phyloP scores from a whole-genome alignment of 23 red algal species.

The Gracilariopsis chorda region DNA sequence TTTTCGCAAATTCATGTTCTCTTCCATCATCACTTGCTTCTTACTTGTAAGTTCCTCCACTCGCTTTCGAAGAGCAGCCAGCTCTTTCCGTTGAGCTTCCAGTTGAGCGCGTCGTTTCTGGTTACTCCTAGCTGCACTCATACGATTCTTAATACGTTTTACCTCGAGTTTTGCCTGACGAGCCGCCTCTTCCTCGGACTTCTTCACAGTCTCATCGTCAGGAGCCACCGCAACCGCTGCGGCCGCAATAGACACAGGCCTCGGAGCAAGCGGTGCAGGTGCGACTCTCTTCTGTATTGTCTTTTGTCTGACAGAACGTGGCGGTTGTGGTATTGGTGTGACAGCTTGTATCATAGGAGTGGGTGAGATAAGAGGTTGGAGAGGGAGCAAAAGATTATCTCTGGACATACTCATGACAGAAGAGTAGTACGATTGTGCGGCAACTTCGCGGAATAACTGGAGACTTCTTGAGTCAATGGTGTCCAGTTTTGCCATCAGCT shows the following conservation, averaged over 20 bases:
- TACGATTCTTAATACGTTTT: constrained; percentile 57
- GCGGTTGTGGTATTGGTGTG: background rate
- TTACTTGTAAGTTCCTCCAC: constrained; percentile 26
- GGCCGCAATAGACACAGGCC: constrained; percentile 32
- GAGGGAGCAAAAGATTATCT: constrained; percentile 11
- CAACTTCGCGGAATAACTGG: background rate
- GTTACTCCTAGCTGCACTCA: constrained; percentile 50
- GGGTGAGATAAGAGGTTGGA: background rate
- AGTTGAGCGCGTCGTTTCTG: constrained; percentile 42
- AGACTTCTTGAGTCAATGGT: background rate
- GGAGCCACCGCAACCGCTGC: background rate
- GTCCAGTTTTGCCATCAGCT: constrained; percentile 17
- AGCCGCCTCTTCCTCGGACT: constrained; percentile 7
- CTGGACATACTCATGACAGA: constrained; percentile 18
- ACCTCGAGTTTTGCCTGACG: constrained; percentile 42
- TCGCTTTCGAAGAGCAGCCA: background rate
- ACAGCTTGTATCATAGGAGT: background rate
- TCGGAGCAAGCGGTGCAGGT: constrained; percentile 21
- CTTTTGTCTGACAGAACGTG: background rate
- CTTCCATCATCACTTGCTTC: constrained; percentile 14
- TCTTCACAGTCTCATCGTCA: background rate
- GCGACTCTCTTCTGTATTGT: background rate
- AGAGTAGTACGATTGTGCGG: constrained; percentile 44
- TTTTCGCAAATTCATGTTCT: constrained; percentile 20
- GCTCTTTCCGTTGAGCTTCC: constrained; percentile 42